phyloP scores from a whole-genome alignment of 495 filamentous ascomycete genomes.

The Aspergillus hancockii region DNA sequence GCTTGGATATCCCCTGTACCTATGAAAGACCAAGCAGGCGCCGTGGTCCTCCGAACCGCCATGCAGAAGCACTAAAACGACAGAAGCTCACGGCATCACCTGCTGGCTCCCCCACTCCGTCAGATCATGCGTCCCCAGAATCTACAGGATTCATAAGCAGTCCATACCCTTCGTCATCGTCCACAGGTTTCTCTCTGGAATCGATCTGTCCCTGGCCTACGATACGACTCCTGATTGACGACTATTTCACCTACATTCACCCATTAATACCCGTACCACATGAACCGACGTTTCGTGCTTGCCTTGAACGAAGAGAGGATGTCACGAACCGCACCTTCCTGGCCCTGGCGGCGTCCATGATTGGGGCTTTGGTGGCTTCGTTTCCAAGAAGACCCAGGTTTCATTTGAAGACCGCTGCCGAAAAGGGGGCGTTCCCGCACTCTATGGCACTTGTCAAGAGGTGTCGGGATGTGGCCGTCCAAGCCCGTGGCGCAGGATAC shows the following conservation, averaged over 20 bases:
- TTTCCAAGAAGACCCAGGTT: constrained; percentile 76
- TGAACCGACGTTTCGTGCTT: constrained; percentile 77
- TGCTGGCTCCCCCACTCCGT: constrained; percentile 29
- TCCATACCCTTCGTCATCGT: constrained; percentile 25
- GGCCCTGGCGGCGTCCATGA: constrained; percentile 79
- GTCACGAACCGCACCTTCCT: constrained; percentile 66
- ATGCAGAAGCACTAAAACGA: constrained; percentile 79
- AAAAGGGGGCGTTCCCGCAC: constrained; percentile 53
- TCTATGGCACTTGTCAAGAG: constrained; percentile 70
- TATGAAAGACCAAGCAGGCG: constrained; percentile 76
- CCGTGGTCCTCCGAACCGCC: constrained; percentile 81
- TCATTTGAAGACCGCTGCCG: constrained; percentile 63
- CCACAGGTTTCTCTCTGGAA: constrained; percentile 60
- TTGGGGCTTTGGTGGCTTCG: constrained; percentile 72
- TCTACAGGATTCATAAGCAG: constrained; percentile 23
- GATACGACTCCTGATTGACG: constrained; percentile 70
- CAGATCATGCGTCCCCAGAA: constrained; percentile 24
- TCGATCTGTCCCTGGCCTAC: constrained; percentile 70
- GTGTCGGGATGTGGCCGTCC: constrained; percentile 70
- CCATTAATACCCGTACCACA: constrained; percentile 85
- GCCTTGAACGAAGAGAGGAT: constrained; percentile 71
- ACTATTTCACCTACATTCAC: constrained; percentile 90
- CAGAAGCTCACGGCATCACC: constrained; percentile 51
- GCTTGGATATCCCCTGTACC: constrained; percentile 81
- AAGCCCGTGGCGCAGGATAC: constrained; percentile 70